Base-by-base conservation (phyloP, 2,329 filamentous ascomycete species). In the Xylariales sp. region DNA sequence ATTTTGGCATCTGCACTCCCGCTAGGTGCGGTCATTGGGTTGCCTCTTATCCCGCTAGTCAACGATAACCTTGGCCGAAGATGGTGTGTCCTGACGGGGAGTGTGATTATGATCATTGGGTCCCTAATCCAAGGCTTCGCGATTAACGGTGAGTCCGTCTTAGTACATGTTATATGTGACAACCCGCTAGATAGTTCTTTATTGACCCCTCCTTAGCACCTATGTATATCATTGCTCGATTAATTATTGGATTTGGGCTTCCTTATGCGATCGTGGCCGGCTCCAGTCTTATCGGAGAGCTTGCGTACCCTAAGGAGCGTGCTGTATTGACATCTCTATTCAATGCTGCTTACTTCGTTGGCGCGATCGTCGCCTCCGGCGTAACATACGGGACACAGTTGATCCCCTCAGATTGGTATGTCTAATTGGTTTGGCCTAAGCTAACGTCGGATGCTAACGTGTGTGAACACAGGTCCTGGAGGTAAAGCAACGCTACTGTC, bases 181-280 rank as follows among this genome's bases (percentile, higher is more conserved):
- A 14, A 2, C n/a, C 6, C 4, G 12, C 34, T 10, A 5, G 14
- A 1, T 14, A 2, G 23, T 23, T 23, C 3, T 58, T 48, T 36
- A 43, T 54, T 74, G 14, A 73, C 54, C 3, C 8, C 8, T 2
- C 49, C 8, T n/a, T 53, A 86, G 83, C 82, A 36, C 84, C 76
- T 45, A 89, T 89, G 87, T 90, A 88, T 72, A 85, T 89, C 69
- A 78, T 89, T 23, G 82, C 87, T 12, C 85, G 88, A 63, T 82
- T 88, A 65, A 79, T 90, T 32, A 83, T 90, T n/a, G 88, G 88
- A 16, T 84, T 86, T 30, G 88, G 88, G n/a, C 87, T 90, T 55
- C 84, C 86, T 0, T 87, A 86, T 70, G 85, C 83, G 67, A 89
- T 89, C 68, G 85, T 89, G 41, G 84, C 86, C 1, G 87, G 85